Conservation (phyloP, 2,329 filamentous ascomycete species). For the Drechslerella dactyloides region DNA sequence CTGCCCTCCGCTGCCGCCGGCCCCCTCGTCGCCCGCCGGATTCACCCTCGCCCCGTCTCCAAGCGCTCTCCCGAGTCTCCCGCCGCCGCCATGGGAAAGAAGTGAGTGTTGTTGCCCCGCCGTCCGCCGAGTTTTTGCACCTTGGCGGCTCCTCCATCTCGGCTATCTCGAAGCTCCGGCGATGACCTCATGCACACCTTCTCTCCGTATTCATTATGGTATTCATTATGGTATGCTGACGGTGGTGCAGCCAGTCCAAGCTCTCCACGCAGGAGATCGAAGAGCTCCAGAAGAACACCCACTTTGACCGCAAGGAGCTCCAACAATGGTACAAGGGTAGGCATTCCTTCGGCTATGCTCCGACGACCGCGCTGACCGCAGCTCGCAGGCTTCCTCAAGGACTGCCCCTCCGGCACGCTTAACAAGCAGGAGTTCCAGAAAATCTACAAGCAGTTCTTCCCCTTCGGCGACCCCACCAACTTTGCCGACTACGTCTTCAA, state of each 20-base stretch:
- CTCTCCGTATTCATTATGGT: no score
- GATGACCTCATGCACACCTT: no score
- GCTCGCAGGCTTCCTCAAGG: conserved; percentile 85
- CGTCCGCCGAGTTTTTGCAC: conserved; percentile 37
- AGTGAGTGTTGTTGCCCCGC: conserved; percentile 44
- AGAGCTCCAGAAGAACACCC: conserved; percentile 94
- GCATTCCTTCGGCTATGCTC: conserved; percentile 54
- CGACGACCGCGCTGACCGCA: not conserved
- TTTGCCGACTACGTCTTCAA: conserved; percentile 99
- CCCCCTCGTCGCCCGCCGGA: conserved; percentile 7
- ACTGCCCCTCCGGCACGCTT: conserved; percentile 95
- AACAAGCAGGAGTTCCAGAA: conserved; percentile 99
- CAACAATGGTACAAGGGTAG: conserved; percentile 99
- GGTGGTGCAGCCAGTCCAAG: conserved; percentile 85
- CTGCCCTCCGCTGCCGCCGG: not conserved
- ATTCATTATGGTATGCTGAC: no score
- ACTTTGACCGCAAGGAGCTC: conserved; percentile 99
- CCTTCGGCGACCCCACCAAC: conserved; percentile 93
- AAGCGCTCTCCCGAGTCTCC: conserved; percentile 12
- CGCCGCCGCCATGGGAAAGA: conserved; percentile 43
- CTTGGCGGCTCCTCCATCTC: conserved; percentile 23
- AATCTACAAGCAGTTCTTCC: conserved; percentile 99
- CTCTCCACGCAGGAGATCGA: conserved; percentile 93
- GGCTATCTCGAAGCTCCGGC: not conserved
- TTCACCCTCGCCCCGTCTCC: conserved; percentile 1